Conservation (phyloP, 768 basidiomycete genomes). For the Rhodocollybia butyracea region DNA sequence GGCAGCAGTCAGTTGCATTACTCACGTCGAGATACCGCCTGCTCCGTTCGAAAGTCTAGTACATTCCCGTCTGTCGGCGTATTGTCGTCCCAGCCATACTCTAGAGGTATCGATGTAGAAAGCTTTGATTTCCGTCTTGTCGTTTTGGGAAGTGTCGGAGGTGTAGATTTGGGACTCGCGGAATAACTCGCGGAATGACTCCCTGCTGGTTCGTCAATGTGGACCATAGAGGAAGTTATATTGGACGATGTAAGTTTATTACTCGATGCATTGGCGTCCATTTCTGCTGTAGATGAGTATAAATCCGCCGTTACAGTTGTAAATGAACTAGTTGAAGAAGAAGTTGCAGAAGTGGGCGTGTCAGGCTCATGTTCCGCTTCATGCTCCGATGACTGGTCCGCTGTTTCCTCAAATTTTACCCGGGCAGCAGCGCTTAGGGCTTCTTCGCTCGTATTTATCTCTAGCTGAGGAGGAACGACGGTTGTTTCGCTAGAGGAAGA, state of each 20-base stretch:
- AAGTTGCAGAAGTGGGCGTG: constrained; percentile 2
- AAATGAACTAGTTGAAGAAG: constrained; percentile 14
- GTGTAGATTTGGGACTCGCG: neutral
- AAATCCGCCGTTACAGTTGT: constrained; percentile 8
- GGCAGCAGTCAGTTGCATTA: constrained; percentile 5
- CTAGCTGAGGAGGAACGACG: neutral
- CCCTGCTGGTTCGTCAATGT: constrained; percentile 5
- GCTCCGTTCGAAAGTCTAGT: constrained; percentile 48
- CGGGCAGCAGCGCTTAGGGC: neutral
- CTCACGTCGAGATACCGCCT: constrained; percentile 56
- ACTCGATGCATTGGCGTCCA: neutral
- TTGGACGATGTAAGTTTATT: neutral
- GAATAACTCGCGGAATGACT: too few species aligned
- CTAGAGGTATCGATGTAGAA: neutral
- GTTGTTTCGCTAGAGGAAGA: neutral
- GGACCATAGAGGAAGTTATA: constrained; percentile 14
- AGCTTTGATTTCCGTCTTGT: neutral
- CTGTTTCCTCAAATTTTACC: neutral
- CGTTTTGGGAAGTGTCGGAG: neutral
- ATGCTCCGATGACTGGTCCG: neutral
- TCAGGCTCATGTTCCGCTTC: constrained; percentile 6
- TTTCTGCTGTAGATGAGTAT: neutral
- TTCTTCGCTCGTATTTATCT: neutral
- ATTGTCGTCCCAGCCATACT: constrained; percentile 9
- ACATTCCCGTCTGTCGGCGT: constrained; percentile 44